Percentiles rank a stretch among this genome's conserved stretches.
phyloP scores from a whole-genome alignment of 73 alveolate genomes.

The Tetrahymena thermophila region DNA sequence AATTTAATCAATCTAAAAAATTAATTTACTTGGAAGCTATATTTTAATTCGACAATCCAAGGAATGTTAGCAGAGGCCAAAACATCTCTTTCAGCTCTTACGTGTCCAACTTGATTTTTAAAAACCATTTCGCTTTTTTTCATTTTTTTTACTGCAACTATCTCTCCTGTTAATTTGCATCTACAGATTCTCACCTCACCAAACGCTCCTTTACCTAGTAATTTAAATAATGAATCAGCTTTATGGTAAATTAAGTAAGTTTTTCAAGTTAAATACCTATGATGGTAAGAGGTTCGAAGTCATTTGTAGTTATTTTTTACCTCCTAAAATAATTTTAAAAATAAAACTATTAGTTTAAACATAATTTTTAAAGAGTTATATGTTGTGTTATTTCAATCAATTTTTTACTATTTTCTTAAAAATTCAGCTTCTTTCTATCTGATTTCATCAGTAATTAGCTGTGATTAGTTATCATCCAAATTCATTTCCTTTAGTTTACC shows the following conservation, averaged over 20 bases:
- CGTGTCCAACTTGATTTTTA: slow-evolving; percentile 64
- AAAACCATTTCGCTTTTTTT: slow-evolving; percentile 57
- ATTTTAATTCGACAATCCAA: slow-evolving; percentile 39
- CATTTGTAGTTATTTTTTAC: slow-evolving; percentile 36
- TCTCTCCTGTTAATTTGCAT: slow-evolving; percentile 45
- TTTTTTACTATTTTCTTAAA: slow-evolving; percentile 39
- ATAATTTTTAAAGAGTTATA: not conserved
- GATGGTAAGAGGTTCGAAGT: slow-evolving; percentile 53
- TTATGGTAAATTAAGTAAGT: too few species aligned
- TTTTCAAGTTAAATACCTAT: slow-evolving; percentile 7
- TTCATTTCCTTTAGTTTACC: slow-evolving; percentile 37
- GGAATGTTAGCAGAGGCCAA: slow-evolving; percentile 41
- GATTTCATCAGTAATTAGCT: slow-evolving; percentile 53
- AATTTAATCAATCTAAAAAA: not conserved
- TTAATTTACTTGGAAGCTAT: slow-evolving; percentile 31
- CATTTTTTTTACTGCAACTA: slow-evolving; percentile 67
- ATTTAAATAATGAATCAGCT: slow-evolving; percentile 11
- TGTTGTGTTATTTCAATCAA: not conserved
- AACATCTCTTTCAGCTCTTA: slow-evolving; percentile 64
- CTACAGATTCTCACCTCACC: slow-evolving; percentile 71
- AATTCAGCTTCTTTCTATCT: slow-evolving; percentile 50
- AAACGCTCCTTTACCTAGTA: slow-evolving; percentile 53
- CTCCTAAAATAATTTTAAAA: slow-evolving; percentile 9
- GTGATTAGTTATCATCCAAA: slow-evolving; percentile 42
- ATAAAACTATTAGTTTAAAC: not conserved